Evolutionary conservation across 371 early-diverging fungal genomes (phyloP), one percentile per base, ranked within the genome.

Genomic region (Apophysomyces ossiformis): DNA sequence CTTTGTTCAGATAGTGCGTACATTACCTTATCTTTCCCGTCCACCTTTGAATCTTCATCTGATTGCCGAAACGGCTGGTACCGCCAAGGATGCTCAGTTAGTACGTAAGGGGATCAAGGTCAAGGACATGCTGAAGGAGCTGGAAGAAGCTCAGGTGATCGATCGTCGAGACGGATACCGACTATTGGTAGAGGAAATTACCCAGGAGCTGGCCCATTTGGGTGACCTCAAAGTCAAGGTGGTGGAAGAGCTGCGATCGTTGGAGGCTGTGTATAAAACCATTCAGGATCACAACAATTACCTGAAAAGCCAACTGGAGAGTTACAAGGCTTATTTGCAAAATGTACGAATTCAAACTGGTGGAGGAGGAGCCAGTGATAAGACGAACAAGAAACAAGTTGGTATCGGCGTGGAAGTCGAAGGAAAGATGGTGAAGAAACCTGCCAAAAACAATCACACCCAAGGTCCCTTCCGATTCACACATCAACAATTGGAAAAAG

Each of bases 251-350:
- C 83, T 90, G 5, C 70, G 64, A 15, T 88, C 89, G 11, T 81
- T 96, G 58, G 89, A 91, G 44, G 78, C 84, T 35, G 96, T 96
- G 39, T 95, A 89, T 85, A 91, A 93, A 76, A 93, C 95, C 6
- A 96, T 96, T 65, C 84, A 89, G 43, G 96, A 95, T 61, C 96
- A 96, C 79, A 96, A 96, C 86, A 90, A 93, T 69, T 96, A 93
- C 70, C 78, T 95, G 50, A 70, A 87, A 46, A 86, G 89, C 61
- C 96, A 96, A 78, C 78, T 96, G 50, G 95, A 96, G 64, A 87
- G 89, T 11, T 96, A 96, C 84, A 93, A 94, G 78, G 94, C 93
- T 8, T 96, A 96, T 69, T 76, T 96, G 61, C 91, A 94, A 72
- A 96, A 96, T 65, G 96, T 95, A 37, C 89, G 96, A 39, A 85